phyloP scores from a whole-genome alignment of 331 rosid species.

The Pyracantha coccinea region DNA sequence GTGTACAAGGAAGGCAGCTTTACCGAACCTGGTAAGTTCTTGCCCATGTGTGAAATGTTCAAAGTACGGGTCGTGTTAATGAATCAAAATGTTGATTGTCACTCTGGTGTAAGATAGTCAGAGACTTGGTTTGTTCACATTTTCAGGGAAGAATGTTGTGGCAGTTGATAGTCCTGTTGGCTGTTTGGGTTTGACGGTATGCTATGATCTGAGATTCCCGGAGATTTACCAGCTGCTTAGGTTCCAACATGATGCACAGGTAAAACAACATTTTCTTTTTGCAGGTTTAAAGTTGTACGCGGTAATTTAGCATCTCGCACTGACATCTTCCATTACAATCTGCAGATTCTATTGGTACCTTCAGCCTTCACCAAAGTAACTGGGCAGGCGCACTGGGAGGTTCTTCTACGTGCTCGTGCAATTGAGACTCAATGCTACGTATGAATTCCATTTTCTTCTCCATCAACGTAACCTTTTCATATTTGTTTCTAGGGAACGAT shows the following conservation, averaged over 20 bases:
- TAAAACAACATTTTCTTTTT: constrained; percentile 5
- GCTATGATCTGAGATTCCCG: constrained; percentile 99
- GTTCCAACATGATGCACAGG: constrained; percentile 80
- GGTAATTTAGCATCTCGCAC: constrained; percentile 12
- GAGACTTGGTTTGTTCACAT: constrained; percentile 10
- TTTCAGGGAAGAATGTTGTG: constrained; percentile 68
- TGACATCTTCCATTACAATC: constrained; percentile 6
- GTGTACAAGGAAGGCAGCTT: constrained; percentile 73
- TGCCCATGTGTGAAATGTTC: background rate
- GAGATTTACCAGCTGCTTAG: constrained; percentile 76
- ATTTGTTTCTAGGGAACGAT: background rate
- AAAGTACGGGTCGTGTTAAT: background rate
- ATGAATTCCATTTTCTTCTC: constrained; percentile 21
- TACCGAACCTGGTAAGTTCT: constrained; percentile 64
- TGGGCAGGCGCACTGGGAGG: constrained; percentile 96
- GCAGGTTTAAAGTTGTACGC: constrained; percentile 8
- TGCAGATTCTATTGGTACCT: constrained; percentile 82
- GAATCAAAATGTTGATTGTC: background rate
- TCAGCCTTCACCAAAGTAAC: constrained; percentile 83
- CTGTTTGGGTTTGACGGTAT: constrained; percentile 79
- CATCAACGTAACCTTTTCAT: background rate
- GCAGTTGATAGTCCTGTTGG: constrained; percentile 87
- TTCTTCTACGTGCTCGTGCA: constrained; percentile 95
- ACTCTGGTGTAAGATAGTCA: background rate
- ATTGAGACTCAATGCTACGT: constrained; percentile 93